Conservation (phyloP, 768 basidiomycete species). For the Thelephora ganbajun region DNA sequence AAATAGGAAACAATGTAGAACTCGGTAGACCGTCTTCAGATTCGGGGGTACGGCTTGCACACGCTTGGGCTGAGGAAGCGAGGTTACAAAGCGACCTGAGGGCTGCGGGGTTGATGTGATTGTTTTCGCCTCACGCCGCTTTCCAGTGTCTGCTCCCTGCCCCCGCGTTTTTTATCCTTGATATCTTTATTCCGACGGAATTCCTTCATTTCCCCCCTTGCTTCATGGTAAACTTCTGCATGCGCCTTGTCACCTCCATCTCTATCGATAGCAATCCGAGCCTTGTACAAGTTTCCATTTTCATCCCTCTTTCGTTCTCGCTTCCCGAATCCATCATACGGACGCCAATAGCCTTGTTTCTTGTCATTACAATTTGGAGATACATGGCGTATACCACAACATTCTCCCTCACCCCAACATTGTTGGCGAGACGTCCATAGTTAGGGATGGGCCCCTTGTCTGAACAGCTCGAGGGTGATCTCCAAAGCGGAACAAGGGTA, state of each 20-base stretch:
- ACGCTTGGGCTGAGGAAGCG: slow-evolving; percentile 38
- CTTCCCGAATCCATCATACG: no score
- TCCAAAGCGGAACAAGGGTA: slow-evolving; percentile 94
- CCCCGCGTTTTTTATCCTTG: slow-evolving; percentile 1
- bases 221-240: neutral
- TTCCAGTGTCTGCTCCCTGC: neutral
- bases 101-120: slow-evolving; percentile 47
- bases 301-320: neutral
- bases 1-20: neutral
- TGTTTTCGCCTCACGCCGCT: neutral
- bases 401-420: no score
- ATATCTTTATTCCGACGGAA: slow-evolving; percentile 2
- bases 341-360: neutral
- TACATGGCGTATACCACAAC: neutral
- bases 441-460: slow-evolving; percentile 27
- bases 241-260: no score
- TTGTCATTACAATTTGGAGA: neutral
- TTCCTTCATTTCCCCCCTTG: neutral
- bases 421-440: slow-evolving; percentile 29
- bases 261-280: no score
- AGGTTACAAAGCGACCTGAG: slow-evolving; percentile 46
- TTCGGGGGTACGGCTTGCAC: slow-evolving; percentile 27
- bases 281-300: neutral
- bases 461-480: slow-evolving; percentile 91
- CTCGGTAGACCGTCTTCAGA: slow-evolving; percentile 10